Conservation (phyloP, 2,329 filamentous ascomycete genomes). For the Parastagonospora avenae region DNA sequence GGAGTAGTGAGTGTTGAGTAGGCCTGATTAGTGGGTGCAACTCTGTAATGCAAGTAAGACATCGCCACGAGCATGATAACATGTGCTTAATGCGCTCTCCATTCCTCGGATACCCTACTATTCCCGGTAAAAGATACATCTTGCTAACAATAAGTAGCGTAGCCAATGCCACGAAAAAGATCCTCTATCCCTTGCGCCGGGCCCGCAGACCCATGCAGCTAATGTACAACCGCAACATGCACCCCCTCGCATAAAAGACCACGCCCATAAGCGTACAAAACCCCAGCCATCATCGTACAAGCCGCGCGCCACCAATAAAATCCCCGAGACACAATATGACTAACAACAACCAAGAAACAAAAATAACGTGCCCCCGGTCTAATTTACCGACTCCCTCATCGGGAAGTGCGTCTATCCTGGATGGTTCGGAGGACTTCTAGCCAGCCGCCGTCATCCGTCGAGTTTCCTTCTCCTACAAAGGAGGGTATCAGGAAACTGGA, state of each 20-base stretch:
- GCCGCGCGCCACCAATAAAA: not conserved
- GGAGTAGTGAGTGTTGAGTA: too few species aligned
- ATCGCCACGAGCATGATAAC: too few species aligned
- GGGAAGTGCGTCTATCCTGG: constrained; percentile 28
- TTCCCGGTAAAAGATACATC: constrained; percentile 2
- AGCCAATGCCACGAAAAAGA: not conserved
- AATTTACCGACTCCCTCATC: constrained; percentile 3
- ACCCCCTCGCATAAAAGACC: not conserved
- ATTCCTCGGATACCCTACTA: constrained; percentile 7
- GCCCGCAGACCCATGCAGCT: constrained; percentile 10
- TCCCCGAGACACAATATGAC: not conserved
- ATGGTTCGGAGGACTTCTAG: constrained; percentile 35
- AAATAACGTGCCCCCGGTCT: constrained; percentile 1
- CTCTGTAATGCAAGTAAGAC: too few species aligned
- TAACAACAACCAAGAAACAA: constrained; percentile 12
- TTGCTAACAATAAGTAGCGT: constrained; percentile 6
- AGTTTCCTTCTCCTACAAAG: constrained; percentile 26
- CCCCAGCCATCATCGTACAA: not conserved
- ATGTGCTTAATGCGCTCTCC: not conserved
- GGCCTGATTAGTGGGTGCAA: too few species aligned
- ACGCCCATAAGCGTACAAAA: not conserved
- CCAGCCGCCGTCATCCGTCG: constrained; percentile 39
- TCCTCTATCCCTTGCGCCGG: constrained; percentile 8
- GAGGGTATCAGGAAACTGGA: constrained; percentile 36
- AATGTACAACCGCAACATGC: constrained; percentile 5